Evolutionary conservation across 257 asterid species (phyloP).

Genomic region (Nicotiana sylvestris): DNA sequence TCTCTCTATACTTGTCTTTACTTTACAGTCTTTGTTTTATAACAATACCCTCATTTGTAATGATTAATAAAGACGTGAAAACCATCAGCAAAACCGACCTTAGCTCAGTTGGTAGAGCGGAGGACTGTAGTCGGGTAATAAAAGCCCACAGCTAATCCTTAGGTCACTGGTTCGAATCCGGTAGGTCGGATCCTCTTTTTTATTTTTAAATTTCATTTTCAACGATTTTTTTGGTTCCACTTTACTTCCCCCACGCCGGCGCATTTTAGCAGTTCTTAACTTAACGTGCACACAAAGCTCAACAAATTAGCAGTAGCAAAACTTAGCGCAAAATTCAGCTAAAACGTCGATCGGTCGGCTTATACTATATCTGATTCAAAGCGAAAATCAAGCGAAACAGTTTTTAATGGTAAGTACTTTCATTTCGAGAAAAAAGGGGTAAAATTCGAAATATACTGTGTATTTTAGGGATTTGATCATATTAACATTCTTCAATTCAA

Average conservation of each 20-base stretch:
- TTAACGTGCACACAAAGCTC: not conserved
- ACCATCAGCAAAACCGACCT: not conserved
- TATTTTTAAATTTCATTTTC: no score
- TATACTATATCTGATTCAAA: not conserved
- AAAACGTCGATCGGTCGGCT: not conserved
- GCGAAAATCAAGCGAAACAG: not conserved
- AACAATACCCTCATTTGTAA: no score
- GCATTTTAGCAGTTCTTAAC: not conserved
- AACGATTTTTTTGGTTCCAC: not conserved
- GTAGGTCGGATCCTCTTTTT: not conserved
- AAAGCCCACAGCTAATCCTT: not conserved
- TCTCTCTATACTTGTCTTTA: no score
- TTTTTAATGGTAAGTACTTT: not conserved
- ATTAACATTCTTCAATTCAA: no score
- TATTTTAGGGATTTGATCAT: not conserved
- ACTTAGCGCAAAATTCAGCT: not conserved
- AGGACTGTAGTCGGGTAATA: not conserved
- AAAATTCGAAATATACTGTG: no score
- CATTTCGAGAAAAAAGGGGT: not conserved
- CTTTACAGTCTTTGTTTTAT: no score
- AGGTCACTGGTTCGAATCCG: conserved; percentile 14
- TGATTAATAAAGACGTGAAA: no score
- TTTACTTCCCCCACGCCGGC: not conserved
- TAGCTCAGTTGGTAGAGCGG: conserved; percentile 16
- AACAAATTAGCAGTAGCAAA: not conserved